Evolutionary conservation across 2,329 filamentous ascomycete genomes (phyloP).

Genomic region (Hypomyces rosellus): DNA sequence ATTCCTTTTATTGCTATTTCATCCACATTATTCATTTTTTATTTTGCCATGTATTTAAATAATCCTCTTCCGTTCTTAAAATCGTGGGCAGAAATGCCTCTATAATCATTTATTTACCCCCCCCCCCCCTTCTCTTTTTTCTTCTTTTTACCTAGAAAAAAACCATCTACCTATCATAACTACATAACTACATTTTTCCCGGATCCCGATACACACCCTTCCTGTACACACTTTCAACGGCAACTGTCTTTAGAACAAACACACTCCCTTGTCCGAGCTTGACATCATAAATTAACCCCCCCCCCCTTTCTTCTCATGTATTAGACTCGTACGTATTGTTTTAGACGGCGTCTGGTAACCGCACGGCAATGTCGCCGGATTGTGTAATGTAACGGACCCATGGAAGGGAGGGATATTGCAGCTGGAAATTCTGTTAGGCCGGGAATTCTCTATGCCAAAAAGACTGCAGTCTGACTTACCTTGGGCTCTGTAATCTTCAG

Average conservation of each 20-base stretch:
- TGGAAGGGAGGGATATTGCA: constrained; percentile 95
- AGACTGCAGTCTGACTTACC: constrained; percentile 46
- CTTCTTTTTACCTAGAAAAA: neutral
- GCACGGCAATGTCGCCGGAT: constrained; percentile 91
- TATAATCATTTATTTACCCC: neutral
- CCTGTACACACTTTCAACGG: no score
- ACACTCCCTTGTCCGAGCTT: no score
- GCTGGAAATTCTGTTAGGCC: constrained; percentile 39
- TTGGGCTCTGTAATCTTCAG: constrained; percentile 99
- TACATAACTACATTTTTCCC: neutral
- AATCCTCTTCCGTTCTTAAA: no score
- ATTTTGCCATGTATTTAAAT: no score
- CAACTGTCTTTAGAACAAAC: no score
- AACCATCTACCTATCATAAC: neutral
- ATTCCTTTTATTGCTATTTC: no score
- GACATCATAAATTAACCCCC: no score
- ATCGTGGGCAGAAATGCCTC: no score
- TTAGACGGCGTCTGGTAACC: constrained; percentile 84
- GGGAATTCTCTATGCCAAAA: constrained; percentile 5
- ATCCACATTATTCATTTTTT: no score
- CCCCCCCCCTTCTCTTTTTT: neutral
- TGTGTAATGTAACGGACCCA: constrained; percentile 99
- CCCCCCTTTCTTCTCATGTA: no score
- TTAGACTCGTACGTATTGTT: no score
- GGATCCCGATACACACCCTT: neutral